Evolutionary conservation across 2,329 filamentous ascomycete genomes (phyloP).

Genomic region (Amesomyces nigricolor): DNA sequence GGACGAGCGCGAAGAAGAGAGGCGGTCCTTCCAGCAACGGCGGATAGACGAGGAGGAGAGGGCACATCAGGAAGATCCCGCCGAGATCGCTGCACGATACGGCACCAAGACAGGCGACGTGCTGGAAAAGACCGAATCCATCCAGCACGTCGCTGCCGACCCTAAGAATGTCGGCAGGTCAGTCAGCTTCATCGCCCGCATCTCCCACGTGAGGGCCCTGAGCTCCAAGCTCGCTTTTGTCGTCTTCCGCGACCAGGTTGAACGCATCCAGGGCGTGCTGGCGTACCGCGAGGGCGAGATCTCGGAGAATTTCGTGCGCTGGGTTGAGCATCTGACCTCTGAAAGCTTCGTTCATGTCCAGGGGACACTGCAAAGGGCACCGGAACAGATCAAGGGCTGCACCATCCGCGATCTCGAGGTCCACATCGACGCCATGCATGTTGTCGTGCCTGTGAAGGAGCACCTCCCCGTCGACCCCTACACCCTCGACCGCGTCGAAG

Average conservation of each 20-base stretch:
- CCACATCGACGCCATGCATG: constrained; percentile 52
- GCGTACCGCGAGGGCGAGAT: constrained; percentile 52
- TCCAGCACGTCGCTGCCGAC: constrained; percentile 36
- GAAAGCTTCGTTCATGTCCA: constrained; percentile 75
- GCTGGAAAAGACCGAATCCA: constrained; percentile 23
- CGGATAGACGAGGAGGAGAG: constrained; percentile 33
- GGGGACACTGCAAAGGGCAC: constrained; percentile 66
- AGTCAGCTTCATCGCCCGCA: constrained; percentile 62
- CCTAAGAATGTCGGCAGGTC: constrained; percentile 52
- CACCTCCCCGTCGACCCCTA: constrained; percentile 49
- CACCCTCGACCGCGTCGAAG: constrained; percentile 36
- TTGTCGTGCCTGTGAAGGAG: constrained; percentile 46
- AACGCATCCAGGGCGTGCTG: constrained; percentile 80
- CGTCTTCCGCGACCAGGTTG: constrained; percentile 76
- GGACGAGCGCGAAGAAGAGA: constrained; percentile 32
- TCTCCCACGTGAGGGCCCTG: constrained; percentile 76
- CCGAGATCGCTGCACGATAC: constrained; percentile 30
- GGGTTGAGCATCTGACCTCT: constrained; percentile 74
- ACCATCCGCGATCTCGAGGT: constrained; percentile 73
- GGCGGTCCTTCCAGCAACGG: constrained; percentile 29
- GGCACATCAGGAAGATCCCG: constrained; percentile 27
- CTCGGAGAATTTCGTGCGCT: constrained; percentile 73
- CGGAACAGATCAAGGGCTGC: constrained; percentile 63
- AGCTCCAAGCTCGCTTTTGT: constrained; percentile 74
- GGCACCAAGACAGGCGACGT: constrained; percentile 26